These are phyloP conservation scores for Paxillus ammoniavirescens DNA, from an alignment of 768 basidiomycete species.

Conservation along the genomic window DNA sequence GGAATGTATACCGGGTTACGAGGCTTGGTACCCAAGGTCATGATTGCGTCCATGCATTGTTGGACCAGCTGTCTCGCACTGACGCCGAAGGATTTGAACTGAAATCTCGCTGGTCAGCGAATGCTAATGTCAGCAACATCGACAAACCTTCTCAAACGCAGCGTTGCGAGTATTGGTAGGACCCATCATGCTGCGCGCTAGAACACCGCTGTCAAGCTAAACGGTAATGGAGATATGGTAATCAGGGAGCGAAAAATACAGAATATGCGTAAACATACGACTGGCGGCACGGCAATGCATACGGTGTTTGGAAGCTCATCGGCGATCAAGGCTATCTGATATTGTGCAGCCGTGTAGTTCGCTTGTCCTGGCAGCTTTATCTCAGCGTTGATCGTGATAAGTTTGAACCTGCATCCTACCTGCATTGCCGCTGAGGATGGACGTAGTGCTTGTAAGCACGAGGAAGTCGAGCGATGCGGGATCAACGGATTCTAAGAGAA, in stretches of 20 bases:
- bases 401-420: neutral
- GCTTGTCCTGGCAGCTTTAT: neutral
- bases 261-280: neutral
- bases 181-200: neutral
- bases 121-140: neutral
- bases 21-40: neutral
- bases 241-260: no score
- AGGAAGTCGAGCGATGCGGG: slow-evolving; percentile 13
- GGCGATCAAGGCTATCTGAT: neutral
- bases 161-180: neutral
- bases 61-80: neutral
- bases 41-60: neutral
- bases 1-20: neutral
- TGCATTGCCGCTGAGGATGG: slow-evolving; percentile 3
- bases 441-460: slow-evolving; percentile 7
- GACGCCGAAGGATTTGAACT: neutral
- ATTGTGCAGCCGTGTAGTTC: neutral
- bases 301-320: neutral
- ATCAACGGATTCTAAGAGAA: slow-evolving; percentile 11
- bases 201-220: neutral
- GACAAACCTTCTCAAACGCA: neutral
- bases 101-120: neutral
- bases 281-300: neutral
- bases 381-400: neutral
- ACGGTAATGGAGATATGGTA: neutral